Percentiles rank a stretch among this genome's conserved stretches.
Conservation (phyloP, 176 grass and related monocot genomes). For the Luzula sylvatica region DNA sequence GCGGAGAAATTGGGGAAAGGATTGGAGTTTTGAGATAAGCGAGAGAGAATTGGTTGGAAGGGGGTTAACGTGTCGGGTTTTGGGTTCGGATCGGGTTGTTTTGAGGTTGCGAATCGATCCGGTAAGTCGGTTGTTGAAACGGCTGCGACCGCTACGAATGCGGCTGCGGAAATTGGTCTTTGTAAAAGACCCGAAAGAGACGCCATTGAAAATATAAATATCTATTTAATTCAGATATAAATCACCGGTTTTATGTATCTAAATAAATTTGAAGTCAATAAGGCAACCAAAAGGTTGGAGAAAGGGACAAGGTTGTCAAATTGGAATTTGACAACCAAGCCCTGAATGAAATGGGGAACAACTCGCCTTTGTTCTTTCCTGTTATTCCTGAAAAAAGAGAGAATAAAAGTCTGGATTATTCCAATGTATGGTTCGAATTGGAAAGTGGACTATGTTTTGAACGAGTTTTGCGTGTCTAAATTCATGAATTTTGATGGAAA, state of each 20-base stretch:
- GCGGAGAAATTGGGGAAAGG: not conserved
- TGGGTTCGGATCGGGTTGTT: not conserved
- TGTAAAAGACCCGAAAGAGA: slow-evolving; percentile 46
- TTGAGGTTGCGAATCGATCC: slow-evolving; percentile 31
- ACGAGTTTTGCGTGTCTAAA: not conserved
- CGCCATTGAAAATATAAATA: slow-evolving; percentile 32
- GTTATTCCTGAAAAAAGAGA: slow-evolving; percentile 20
- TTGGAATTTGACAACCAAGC: slow-evolving; percentile 47
- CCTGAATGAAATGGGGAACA: slow-evolving; percentile 13
- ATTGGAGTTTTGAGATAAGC: not conserved
- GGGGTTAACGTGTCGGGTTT: too few relatives aligned
- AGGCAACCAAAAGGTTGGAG: not conserved
- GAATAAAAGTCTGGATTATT: slow-evolving; percentile 19
- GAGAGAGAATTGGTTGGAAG: too few relatives aligned
- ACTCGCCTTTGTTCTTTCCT: slow-evolving; percentile 12
- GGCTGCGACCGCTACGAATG: slow-evolving; percentile 48
- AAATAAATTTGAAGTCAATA: not conserved
- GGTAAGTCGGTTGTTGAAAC: slow-evolving; percentile 59
- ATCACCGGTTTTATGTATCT: too few relatives aligned
- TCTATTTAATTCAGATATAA: not conserved
- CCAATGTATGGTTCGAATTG: not conserved
- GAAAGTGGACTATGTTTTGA: not conserved
- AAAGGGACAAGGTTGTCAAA: slow-evolving; percentile 34
- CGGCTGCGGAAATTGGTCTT: slow-evolving; percentile 69
- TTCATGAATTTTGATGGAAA: not conserved